Evolutionary conservation across 768 basidiomycete species (phyloP), one percentile per base, ranked within the genome.

Genomic region (Russula olivacea): DNA sequence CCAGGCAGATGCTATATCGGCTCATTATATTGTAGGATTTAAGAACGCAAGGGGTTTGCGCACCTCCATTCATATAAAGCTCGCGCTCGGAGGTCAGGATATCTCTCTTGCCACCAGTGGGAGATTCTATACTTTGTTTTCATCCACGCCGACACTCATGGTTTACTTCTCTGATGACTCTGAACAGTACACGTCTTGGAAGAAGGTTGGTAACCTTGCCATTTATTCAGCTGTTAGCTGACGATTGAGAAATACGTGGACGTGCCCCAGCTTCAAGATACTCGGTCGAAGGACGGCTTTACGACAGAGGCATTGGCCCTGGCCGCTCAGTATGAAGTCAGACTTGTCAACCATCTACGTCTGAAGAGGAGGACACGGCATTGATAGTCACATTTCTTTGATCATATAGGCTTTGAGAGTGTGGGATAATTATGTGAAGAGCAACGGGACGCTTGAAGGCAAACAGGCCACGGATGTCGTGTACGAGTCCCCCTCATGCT

Each of bases 251-350:
- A 25, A 45, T 8, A 45, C n/a, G n/a, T 4, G 43, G n/a, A 45
- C 8, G 7, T 11, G 23, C 32, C 25, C 4, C 32, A 64, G 63
- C 58, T 64, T 10, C 51, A 63, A 49, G 38, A 59, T 28, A 45
- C 14, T 30, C 25, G 11, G 10, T 4, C 36, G n/a, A 59, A 58
- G 36, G 58, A 59, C 3, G 58, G 43, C 7, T 55, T 59, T 25
- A 63, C 62, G 10, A 63, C 62, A 8, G 62, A 63, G 21, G 52
- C 2, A 12, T 12, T 54, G 34, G 51, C 21, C 38, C 21, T 59
- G 30, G 62, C 36, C 4, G 41, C 62, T 21, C 58, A 63, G 30
- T 63, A 63, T 45, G 62, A 63, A 25, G 62, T 63, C 45, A 64
- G 63, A 23, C 14, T 10, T 21, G 34, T 54, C 23, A 60, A 60